phyloP scores from a whole-genome alignment of 2,329 filamentous ascomycete species.

The Pseudogymnoascus sp. region DNA sequence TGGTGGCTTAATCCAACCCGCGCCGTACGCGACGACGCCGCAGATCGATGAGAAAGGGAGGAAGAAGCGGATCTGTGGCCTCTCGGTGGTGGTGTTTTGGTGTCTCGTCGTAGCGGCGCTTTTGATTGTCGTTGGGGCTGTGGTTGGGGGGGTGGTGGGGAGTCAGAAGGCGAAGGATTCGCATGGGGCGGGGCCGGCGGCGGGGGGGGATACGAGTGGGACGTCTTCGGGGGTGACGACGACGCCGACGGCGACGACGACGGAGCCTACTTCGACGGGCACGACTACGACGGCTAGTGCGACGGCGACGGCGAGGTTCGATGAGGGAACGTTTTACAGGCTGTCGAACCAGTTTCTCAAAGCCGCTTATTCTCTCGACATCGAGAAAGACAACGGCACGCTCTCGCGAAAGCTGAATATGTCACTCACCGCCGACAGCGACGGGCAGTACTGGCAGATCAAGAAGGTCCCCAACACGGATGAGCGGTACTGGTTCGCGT shows the following conservation, averaged over 20 bases:
- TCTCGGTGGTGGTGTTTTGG: background rate
- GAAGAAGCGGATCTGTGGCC: background rate
- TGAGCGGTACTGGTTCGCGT: background rate
- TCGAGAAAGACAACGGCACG: background rate
- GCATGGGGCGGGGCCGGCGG: too few relatives aligned
- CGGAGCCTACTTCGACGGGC: background rate
- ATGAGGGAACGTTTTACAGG: background rate
- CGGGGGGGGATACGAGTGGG: background rate
- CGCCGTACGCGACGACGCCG: background rate
- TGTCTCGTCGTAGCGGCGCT: background rate
- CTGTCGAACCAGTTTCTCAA: background rate
- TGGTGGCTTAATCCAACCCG: background rate
- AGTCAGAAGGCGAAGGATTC: background rate
- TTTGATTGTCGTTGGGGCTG: background rate
- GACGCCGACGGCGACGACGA: background rate
- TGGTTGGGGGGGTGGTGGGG: conserved; percentile 5
- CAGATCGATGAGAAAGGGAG: background rate
- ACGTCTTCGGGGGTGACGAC: too few relatives aligned
- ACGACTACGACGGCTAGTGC: background rate
- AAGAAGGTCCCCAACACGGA: background rate
- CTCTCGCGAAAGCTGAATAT: background rate
- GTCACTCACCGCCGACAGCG: background rate
- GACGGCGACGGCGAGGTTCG: background rate
- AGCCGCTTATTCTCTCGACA: background rate
- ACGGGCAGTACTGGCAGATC: background rate